A percentile compares a stretch with the other conserved stretches of the same genome.
Conservation (phyloP, 2,329 filamentous ascomycete species). For the Coleophoma eucalyptorum region DNA sequence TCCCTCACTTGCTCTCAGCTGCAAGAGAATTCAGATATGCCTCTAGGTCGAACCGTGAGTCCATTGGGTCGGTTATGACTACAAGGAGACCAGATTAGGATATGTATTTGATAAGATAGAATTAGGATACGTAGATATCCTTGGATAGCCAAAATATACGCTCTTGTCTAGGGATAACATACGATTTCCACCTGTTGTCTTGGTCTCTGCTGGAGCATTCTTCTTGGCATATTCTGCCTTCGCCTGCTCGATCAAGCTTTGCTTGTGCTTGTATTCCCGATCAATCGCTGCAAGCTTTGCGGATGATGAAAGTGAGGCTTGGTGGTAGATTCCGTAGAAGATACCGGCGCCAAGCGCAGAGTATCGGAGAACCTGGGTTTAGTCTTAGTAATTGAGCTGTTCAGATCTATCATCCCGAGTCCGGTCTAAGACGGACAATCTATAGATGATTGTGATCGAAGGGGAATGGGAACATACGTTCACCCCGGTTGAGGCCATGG, state of each 20-base stretch:
- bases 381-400: too few species aligned
- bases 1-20: constrained; percentile 31
- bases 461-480: constrained; percentile 38
- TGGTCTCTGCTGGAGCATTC: constrained; percentile 47
- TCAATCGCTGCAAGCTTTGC: constrained; percentile 69
- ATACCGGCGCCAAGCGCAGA: constrained; percentile 87
- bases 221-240: constrained; percentile 88
- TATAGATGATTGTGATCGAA: too few species aligned
- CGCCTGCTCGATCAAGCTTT: constrained; percentile 86
- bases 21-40: constrained; percentile 67
- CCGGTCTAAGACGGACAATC: too few species aligned
- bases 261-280: constrained; percentile 86
- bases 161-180: constrained; percentile 14
- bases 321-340: constrained; percentile 95
- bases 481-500: constrained; percentile 41
- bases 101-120: constrained; percentile 1
- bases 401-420: too few species aligned
- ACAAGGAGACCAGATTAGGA: constrained; percentile 7
- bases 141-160: not conserved
- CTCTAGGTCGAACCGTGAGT: constrained; percentile 93
- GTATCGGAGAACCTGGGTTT: constrained; percentile 85
- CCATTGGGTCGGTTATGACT: constrained; percentile 74
- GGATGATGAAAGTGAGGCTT: constrained; percentile 70
- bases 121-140: not conserved
- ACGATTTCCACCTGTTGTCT: constrained; percentile 32